Evolutionary conservation across 805 yeast genomes (phyloP).

Genomic region (Hanseniaspora valbyensis): DNA sequence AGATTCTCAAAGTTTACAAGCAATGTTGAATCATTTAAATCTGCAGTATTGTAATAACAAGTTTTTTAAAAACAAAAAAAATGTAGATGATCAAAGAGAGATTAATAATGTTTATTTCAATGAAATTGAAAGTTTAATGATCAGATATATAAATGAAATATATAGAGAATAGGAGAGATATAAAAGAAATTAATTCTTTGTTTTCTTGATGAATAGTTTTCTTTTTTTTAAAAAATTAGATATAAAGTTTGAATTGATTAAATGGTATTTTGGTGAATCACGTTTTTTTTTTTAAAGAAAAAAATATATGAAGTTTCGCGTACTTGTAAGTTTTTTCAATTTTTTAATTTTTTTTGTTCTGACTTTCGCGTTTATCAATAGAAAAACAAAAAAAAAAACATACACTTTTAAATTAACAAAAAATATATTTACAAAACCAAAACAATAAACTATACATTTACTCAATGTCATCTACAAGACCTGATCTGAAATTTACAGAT

Average conservation of each 20-base stretch:
- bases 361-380: too few species aligned
- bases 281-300: too few species aligned
- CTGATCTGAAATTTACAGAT: constrained; percentile 49
- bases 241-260: too few species aligned
- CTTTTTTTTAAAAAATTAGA: too few species aligned
- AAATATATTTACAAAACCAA: constrained; percentile 1
- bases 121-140: constrained; percentile 15
- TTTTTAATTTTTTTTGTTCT: too few species aligned
- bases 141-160: neutral
- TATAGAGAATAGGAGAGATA: neutral
- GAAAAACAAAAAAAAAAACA: constrained; percentile 3
- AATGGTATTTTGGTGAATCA: too few species aligned
- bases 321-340: too few species aligned
- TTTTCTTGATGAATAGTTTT: too few species aligned
- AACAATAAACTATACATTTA: neutral
- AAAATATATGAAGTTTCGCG: too few species aligned
- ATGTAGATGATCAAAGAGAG: constrained; percentile 15
- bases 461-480: constrained; percentile 33
- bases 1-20: neutral
- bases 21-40: neutral
- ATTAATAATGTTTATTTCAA: constrained; percentile 15
- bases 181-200: constrained; percentile 2
- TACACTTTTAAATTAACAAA: constrained; percentile 3
- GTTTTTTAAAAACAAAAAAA: constrained; percentile 13
- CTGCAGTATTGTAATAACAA: too few species aligned